phyloP scores from a whole-genome alignment of 2,329 filamentous ascomycete genomes.

The Leptographium galeiforme region DNA sequence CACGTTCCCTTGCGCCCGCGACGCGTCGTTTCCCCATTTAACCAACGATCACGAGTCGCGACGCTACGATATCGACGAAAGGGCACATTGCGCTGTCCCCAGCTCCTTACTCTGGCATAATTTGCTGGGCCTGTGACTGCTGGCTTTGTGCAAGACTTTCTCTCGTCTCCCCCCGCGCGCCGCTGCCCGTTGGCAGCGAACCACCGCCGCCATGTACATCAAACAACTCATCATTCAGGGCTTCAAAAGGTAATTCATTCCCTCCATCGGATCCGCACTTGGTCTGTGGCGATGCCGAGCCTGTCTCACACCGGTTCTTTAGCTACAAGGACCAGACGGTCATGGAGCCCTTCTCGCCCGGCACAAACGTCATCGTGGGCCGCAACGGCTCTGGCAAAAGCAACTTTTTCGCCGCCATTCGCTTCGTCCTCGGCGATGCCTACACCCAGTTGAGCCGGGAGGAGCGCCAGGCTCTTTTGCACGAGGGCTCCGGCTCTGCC shows the following conservation, averaged over 20 bases:
- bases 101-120: neutral
- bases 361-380: conserved; percentile 96
- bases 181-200: conserved; percentile 16
- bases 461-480: conserved; percentile 88
- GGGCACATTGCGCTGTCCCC: neutral
- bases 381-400: conserved; percentile 99
- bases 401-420: conserved; percentile 98
- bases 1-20: conserved; percentile 8
- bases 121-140: neutral
- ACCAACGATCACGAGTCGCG: conserved; percentile 1
- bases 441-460: conserved; percentile 94
- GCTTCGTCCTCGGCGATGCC: conserved; percentile 94
- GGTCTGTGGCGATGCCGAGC: neutral
- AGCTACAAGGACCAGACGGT: conserved; percentile 99
- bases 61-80: neutral
- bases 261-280: neutral
- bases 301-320: conserved; percentile 12
- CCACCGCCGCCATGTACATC: conserved; percentile 65
- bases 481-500: conserved; percentile 93
- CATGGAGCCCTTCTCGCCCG: conserved; percentile 94
- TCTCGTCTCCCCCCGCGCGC: neutral
- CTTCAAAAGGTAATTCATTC: conserved; percentile 67
- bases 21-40: conserved; percentile 12
- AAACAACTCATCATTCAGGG: conserved; percentile 99
- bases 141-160: neutral